phyloP scores from a whole-genome alignment of 2,329 filamentous ascomycete genomes.

The Calonectria hongkongensis region DNA sequence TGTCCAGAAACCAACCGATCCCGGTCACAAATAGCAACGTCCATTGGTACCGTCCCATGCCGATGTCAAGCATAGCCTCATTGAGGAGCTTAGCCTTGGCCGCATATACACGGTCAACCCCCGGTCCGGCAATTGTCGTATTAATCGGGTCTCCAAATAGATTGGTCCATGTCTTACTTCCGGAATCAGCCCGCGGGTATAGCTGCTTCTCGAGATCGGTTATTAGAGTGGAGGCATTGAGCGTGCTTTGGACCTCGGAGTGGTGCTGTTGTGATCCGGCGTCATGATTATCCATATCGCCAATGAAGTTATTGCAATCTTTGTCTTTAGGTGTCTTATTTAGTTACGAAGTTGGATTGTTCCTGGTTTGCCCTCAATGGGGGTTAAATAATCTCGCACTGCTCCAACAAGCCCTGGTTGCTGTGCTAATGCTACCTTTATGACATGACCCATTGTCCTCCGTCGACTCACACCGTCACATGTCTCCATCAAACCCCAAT shows the following conservation, averaged over 20 bases:
- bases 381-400: constrained; percentile 5
- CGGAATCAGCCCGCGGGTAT: background rate
- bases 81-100: constrained; percentile 8
- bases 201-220: constrained; percentile 2
- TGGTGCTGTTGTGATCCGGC: background rate
- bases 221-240: constrained; percentile 5
- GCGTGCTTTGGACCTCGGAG: constrained; percentile 2
- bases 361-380: no score
- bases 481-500: background rate
- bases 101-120: constrained; percentile 4
- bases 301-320: background rate
- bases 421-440: no score
- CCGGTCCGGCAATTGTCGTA: background rate
- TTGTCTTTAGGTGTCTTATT: no score
- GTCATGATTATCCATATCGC: background rate
- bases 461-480: background rate
- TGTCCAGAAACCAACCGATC: constrained; percentile 18
- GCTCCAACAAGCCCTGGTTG: no score
- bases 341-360: background rate
- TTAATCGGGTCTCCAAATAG: background rate
- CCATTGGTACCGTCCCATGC: constrained; percentile 21
- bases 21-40: background rate
- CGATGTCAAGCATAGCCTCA: constrained; percentile 9
- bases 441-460: background rate
- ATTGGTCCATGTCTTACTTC: background rate